Conservation (phyloP, 2,329 filamentous ascomycete species). For the Alternaria metachromatica region DNA sequence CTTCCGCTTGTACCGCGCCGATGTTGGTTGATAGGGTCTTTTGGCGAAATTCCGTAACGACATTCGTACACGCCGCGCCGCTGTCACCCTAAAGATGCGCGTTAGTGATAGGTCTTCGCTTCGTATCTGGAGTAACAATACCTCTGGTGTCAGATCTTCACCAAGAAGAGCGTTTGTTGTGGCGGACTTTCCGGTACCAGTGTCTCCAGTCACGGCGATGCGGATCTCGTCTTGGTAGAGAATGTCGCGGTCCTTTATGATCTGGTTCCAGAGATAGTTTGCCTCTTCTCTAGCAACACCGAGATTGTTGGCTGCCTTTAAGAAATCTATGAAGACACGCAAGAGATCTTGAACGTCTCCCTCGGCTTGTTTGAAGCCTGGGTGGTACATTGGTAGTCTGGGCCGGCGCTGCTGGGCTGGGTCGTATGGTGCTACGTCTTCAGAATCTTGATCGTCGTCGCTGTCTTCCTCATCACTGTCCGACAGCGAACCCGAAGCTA, state of each 20-base stretch:
- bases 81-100: conserved; percentile 3
- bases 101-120: background rate
- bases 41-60: conserved; percentile 18
- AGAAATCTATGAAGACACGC: conserved; percentile 1
- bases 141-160: conserved; percentile 15
- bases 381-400: conserved; percentile 24
- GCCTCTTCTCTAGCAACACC: conserved; percentile 6
- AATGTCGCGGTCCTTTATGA: background rate
- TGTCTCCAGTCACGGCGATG: conserved; percentile 23
- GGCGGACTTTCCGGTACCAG: conserved; percentile 27
- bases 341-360: background rate
- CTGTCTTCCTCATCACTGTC: background rate
- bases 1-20: conserved; percentile 13
- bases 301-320: background rate
- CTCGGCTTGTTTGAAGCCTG: conserved; percentile 9
- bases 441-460: conserved; percentile 5
- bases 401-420: conserved; percentile 12
- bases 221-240: conserved; percentile 3
- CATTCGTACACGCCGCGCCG: conserved; percentile 13
- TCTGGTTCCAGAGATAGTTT: conserved; percentile 6
- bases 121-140: background rate
- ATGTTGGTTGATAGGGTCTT: background rate
- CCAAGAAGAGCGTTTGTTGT: conserved; percentile 22
- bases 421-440: conserved; percentile 7
- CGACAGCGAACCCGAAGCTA: background rate